Conservation (phyloP, 2,329 filamentous ascomycete genomes). For the Byssoonygena ceratinophila region DNA sequence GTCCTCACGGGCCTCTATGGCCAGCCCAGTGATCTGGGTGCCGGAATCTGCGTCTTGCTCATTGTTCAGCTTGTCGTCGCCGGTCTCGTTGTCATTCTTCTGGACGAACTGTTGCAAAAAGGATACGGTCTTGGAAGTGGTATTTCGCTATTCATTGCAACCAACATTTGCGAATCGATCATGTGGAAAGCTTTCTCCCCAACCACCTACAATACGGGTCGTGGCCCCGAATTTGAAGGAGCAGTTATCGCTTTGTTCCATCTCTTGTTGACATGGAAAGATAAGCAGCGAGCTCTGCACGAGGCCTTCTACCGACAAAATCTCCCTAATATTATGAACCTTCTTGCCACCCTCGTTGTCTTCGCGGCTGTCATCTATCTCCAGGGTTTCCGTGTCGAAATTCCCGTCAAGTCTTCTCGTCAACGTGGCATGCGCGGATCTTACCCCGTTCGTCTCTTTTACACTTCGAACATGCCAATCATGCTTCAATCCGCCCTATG, state of each 20-base stretch:
- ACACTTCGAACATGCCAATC: constrained; percentile 99
- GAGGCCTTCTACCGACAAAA: constrained; percentile 99
- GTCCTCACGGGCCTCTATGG: constrained; percentile 98
- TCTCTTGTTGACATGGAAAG: constrained; percentile 63
- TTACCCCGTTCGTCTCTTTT: constrained; percentile 97
- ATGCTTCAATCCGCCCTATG: constrained; percentile 98
- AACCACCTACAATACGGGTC: constrained; percentile 97
- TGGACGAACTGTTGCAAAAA: constrained; percentile 98
- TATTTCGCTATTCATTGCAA: constrained; percentile 98
- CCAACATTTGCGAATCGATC: constrained; percentile 99
- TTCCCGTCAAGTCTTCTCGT: constrained; percentile 97
- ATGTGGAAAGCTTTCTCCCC: constrained; percentile 99
- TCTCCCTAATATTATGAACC: constrained; percentile 98
- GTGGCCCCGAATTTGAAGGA: constrained; percentile 69
- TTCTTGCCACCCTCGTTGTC: constrained; percentile 81
- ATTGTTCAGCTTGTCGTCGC: constrained; percentile 97
- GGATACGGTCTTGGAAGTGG: constrained; percentile 96
- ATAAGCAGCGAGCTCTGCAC: constrained; percentile 96
- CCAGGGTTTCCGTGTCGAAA: constrained; percentile 98
- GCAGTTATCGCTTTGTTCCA: constrained; percentile 20
- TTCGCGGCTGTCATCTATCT: constrained; percentile 99
- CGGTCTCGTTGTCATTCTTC: constrained; percentile 95
- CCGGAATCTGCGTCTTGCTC: constrained; percentile 94
- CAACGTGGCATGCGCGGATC: constrained; percentile 97
- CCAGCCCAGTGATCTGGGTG: constrained; percentile 88